Evolutionary conservation across 768 basidiomycete species (phyloP).

Genomic region (Suillus spraguei): DNA sequence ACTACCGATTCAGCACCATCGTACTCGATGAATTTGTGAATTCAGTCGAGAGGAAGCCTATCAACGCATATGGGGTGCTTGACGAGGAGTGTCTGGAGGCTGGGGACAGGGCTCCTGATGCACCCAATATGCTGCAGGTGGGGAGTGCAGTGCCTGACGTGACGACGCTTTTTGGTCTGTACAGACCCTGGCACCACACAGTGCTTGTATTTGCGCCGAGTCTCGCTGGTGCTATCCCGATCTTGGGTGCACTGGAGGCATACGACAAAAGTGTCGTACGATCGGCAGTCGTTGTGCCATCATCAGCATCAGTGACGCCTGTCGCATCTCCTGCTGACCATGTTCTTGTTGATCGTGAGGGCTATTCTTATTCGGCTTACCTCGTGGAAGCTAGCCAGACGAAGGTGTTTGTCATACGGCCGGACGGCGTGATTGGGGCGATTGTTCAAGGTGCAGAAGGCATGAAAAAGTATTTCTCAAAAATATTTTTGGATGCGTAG

Average conservation of each 20-base stretch:
- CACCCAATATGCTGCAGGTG: constrained; percentile 31
- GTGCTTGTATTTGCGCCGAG: too few relatives aligned
- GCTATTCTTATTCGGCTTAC: constrained; percentile 41
- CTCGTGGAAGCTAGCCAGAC: constrained; percentile 31
- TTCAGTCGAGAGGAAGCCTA: constrained; percentile 4
- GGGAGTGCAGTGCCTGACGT: not conserved
- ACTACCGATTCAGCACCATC: constrained; percentile 29
- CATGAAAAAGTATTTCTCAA: constrained; percentile 16
- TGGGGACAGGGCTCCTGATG: constrained; percentile 51
- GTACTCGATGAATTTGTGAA: constrained; percentile 23
- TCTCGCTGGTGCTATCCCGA: too few relatives aligned
- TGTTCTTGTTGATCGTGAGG: constrained; percentile 36
- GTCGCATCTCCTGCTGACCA: constrained; percentile 22
- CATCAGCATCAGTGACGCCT: not conserved
- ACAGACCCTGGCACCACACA: too few relatives aligned
- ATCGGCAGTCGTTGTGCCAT: not conserved
- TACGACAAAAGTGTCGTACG: too few relatives aligned
- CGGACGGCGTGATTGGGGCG: constrained; percentile 46
- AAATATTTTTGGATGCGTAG: constrained; percentile 15
- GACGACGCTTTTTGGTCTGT: too few relatives aligned
- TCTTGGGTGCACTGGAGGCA: too few relatives aligned
- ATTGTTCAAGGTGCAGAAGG: constrained; percentile 26
- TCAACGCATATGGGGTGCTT: constrained; percentile 11
- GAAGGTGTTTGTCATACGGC: constrained; percentile 39
- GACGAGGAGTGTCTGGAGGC: constrained; percentile 33